A percentile compares a stretch with the other conserved stretches of the same genome.
Conservation (phyloP, 1,139 yeast genomes). For the Yamadazyma kanchanaburiensis region DNA sequence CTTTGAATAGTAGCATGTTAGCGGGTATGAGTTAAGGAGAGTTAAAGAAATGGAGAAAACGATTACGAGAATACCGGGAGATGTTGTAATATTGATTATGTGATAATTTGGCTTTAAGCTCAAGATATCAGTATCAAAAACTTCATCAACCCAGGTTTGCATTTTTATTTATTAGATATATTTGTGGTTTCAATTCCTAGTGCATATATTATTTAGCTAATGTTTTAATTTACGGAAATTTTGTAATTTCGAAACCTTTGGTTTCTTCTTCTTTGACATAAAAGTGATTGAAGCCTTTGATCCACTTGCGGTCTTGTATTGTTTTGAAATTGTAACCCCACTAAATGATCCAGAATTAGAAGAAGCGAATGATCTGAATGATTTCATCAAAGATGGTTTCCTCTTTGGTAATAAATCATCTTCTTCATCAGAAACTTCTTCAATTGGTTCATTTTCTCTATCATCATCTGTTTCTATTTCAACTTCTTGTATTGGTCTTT, state of each 20-base stretch:
- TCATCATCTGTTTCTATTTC: constrained; percentile 17
- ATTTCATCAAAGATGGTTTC: constrained; percentile 46
- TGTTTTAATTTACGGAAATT: constrained; percentile 7
- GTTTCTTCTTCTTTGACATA: constrained; percentile 32
- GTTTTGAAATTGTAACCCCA: constrained; percentile 56
- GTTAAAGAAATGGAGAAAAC: not conserved
- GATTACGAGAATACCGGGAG: not conserved
- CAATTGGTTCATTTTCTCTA: constrained; percentile 11
- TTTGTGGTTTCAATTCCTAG: not conserved
- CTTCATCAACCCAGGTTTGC: not conserved
- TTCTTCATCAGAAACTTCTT: constrained; percentile 22
- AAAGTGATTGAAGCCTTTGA: constrained; percentile 59
- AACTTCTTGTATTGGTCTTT: constrained; percentile 14
- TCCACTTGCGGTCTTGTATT: constrained; percentile 55
- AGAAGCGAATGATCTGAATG: constrained; percentile 40
- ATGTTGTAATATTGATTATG: no score
- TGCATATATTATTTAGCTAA: constrained; percentile 3
- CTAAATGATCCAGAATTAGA: constrained; percentile 38
- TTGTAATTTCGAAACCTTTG: constrained; percentile 4
- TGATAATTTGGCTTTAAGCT: constrained; percentile 5
- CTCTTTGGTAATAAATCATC: constrained; percentile 32
- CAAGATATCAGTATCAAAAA: not conserved
- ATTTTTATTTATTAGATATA: not conserved
- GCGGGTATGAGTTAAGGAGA: constrained; percentile 1
- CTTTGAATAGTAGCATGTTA: constrained; percentile 18